Conservation (phyloP, 2,329 filamentous ascomycete species). For the Atkinsonella hypoxylon region DNA sequence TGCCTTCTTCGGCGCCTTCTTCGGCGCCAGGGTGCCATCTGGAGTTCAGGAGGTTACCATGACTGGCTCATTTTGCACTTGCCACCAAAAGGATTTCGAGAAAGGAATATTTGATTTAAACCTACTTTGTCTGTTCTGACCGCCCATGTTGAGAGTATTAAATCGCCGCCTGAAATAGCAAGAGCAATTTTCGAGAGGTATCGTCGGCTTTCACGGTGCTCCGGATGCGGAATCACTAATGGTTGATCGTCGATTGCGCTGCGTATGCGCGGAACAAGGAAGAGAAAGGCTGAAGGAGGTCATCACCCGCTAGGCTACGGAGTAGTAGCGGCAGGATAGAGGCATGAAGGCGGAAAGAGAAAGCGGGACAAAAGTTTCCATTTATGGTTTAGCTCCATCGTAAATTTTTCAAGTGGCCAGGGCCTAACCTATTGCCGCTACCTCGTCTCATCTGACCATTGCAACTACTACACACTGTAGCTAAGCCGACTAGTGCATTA, state of each 20-base stretch:
- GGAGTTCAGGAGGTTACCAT: background rate
- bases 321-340: too few relatives aligned
- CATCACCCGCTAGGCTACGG: background rate
- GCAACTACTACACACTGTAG: too few relatives aligned
- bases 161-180: background rate
- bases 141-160: conserved; percentile 21
- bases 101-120: background rate
- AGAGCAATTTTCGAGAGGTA: background rate
- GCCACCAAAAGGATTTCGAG: background rate
- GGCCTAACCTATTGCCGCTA: too few relatives aligned
- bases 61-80: background rate
- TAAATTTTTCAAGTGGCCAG: background rate
- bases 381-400: background rate
- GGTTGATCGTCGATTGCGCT: background rate
- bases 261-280: too few relatives aligned
- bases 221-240: too few relatives aligned
- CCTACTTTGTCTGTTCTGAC: conserved; percentile 26
- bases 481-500: too few relatives aligned
- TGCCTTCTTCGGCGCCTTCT: conserved; percentile 83
- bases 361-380: background rate
- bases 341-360: background rate
- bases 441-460: too few relatives aligned
- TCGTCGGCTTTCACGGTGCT: too few relatives aligned
- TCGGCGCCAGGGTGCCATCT: conserved; percentile 75
- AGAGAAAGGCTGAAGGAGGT: background rate